These are phyloP conservation scores for Eucalyptus marginata DNA, from an alignment of 345 rosid species.

Conservation along the genomic window DNA sequence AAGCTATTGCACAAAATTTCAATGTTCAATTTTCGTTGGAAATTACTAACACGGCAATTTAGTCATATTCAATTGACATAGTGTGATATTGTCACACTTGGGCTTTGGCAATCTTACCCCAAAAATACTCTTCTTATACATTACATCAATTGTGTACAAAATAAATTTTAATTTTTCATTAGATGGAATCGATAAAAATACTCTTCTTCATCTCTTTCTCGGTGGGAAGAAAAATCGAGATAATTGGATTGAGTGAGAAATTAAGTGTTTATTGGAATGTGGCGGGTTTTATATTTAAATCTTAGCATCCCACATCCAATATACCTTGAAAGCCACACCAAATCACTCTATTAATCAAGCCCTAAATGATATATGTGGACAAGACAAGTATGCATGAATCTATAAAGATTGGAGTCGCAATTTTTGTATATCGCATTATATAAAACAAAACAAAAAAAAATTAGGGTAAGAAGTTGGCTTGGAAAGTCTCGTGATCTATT, in stretches of 20 bases:
- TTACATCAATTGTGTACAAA: neutral
- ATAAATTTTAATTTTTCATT: neutral
- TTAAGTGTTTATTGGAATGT: neutral
- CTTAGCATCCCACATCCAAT: neutral
- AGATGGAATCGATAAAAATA: neutral
- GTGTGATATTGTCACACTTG: neutral
- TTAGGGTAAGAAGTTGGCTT: neutral
- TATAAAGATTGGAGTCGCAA: neutral
- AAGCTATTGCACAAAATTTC: neutral
- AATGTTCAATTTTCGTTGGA: neutral
- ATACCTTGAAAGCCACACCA: neutral
- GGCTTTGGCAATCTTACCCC: neutral
- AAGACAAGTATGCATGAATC: neutral
- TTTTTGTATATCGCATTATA: neutral
- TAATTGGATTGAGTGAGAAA: neutral
- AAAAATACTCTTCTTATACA: too few species aligned
- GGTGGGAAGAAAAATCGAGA: neutral
- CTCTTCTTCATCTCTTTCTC: neutral
- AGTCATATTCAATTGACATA: neutral
- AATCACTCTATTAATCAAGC: neutral
- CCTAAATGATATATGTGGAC: neutral
- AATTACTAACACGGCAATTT: fast-evolving
- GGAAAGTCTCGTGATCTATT: neutral
- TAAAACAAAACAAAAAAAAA: neutral
- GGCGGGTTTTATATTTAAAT: neutral